Conservation (phyloP, 192 early-diverging fungal genomes). For the Geranomyces michiganensis region DNA sequence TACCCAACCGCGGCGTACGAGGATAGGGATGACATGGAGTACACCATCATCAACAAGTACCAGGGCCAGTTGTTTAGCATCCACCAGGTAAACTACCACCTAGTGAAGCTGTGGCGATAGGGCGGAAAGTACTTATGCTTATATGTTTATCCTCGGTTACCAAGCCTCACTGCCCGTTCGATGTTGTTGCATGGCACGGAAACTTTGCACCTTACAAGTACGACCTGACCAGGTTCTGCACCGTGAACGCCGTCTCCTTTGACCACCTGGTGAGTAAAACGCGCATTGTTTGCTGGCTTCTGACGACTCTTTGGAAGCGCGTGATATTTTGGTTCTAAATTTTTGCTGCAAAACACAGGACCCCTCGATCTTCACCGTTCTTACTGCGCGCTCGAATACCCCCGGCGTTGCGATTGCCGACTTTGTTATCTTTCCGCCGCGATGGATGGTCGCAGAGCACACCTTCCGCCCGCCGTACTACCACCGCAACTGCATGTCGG, state of each 20-base stretch:
- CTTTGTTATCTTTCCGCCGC: slow-evolving; percentile 96
- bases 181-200: slow-evolving; percentile 97
- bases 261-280: slow-evolving; percentile 74
- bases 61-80: slow-evolving; percentile 72
- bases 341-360: too few species aligned
- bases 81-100: slow-evolving; percentile 26
- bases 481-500: slow-evolving; percentile 97
- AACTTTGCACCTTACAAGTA: slow-evolving; percentile 98
- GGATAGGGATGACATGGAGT: slow-evolving; percentile 56
- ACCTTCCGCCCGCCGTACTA: slow-evolving; percentile 95
- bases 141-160: too few species aligned
- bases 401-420: slow-evolving; percentile 88
- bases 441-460: slow-evolving; percentile 88
- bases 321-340: not conserved
- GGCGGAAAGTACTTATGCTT: too few species aligned
- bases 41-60: slow-evolving; percentile 81
- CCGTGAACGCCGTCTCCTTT: slow-evolving; percentile 84
- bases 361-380: slow-evolving; percentile 96
- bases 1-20: slow-evolving; percentile 84
- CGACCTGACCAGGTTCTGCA: slow-evolving; percentile 80
- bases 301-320: not conserved
- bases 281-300: not conserved
- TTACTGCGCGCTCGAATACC: slow-evolving; percentile 85
- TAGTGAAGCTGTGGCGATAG: too few species aligned
- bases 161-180: slow-evolving; percentile 83